Percentiles rank a stretch among this genome's conserved stretches.
Evolutionary conservation across 148 eudicot species (phyloP).

Genomic region (Chenopodium album): DNA sequence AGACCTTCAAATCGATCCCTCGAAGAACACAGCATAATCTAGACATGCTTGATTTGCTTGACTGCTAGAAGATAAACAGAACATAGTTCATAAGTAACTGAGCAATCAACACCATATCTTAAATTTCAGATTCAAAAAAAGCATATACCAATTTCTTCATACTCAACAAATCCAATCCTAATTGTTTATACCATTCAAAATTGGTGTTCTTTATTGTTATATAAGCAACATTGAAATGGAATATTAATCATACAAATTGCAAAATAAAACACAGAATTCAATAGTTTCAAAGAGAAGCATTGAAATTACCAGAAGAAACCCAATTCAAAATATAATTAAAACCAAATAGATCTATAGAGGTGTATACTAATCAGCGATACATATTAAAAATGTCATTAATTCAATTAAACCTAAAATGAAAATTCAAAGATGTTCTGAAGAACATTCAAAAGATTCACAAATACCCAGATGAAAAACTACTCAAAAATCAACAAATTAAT

Average conservation of each 20-base stretch:
- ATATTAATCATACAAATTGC: not conserved
- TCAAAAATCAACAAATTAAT: slow-evolving; percentile 1
- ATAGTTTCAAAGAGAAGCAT: not conserved
- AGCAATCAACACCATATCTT: not conserved
- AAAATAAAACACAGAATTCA: not conserved
- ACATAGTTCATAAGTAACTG: not conserved
- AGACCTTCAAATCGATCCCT: slow-evolving; percentile 58
- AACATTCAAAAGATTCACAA: not conserved
- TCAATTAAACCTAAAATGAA: not conserved
- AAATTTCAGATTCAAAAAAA: not conserved
- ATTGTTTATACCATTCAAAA: not conserved
- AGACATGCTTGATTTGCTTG: slow-evolving; percentile 41
- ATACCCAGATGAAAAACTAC: not conserved
- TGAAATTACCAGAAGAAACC: not conserved
- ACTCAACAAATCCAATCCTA: not conserved
- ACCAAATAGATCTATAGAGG: not conserved
- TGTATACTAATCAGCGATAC: not conserved
- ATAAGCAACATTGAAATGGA: not conserved
- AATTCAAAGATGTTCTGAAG: not conserved
- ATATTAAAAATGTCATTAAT: not conserved
- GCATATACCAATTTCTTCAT: not conserved
- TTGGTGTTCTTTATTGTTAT: not conserved
- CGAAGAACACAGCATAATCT: slow-evolving; percentile 59
- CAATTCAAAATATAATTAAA: not conserved
- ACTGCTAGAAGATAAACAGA: slow-evolving; percentile 41